These are phyloP conservation scores for Auricularia cornea DNA, from an alignment of 768 basidiomycete genomes.

Conservation along the genomic window DNA sequence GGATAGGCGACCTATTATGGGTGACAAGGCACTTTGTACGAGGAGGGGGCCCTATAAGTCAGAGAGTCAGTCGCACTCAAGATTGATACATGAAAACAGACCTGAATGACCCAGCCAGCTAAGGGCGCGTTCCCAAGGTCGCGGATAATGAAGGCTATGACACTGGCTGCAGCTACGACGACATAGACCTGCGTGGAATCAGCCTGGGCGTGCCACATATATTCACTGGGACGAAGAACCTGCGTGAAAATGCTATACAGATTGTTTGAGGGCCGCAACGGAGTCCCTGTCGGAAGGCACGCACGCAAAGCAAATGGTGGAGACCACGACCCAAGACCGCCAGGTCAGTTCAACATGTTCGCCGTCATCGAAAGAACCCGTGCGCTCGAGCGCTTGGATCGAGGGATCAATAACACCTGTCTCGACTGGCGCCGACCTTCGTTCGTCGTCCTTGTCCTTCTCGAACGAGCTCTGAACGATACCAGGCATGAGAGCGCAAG, in stretches of 20 bases:
- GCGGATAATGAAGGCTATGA: constrained; percentile 6
- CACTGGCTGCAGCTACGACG: constrained; percentile 1
- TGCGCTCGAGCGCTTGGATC: background rate
- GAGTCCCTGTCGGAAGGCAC: too few relatives aligned
- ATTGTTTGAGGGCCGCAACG: too few relatives aligned
- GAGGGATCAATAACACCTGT: too few relatives aligned
- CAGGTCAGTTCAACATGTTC: constrained; percentile 1
- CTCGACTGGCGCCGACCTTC: too few relatives aligned
- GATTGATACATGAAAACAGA: background rate
- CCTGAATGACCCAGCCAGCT: constrained; percentile 8
- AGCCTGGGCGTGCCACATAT: background rate
- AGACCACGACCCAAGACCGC: constrained; percentile 2
- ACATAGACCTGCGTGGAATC: background rate
- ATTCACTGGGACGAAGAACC: background rate
- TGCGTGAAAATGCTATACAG: background rate
- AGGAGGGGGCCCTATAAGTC: constrained; percentile 7
- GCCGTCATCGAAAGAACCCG: background rate
- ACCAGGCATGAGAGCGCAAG: too few relatives aligned
- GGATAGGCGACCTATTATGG: constrained; percentile 6
- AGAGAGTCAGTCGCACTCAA: background rate
- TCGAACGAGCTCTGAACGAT: too few relatives aligned
- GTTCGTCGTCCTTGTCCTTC: too few relatives aligned
- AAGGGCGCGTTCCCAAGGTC: constrained; percentile 4
- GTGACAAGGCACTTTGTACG: constrained; percentile 6
- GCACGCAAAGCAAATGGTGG: too few relatives aligned